Conservation (phyloP, 176 grass and related monocot genomes). For the Themeda triandra region DNA sequence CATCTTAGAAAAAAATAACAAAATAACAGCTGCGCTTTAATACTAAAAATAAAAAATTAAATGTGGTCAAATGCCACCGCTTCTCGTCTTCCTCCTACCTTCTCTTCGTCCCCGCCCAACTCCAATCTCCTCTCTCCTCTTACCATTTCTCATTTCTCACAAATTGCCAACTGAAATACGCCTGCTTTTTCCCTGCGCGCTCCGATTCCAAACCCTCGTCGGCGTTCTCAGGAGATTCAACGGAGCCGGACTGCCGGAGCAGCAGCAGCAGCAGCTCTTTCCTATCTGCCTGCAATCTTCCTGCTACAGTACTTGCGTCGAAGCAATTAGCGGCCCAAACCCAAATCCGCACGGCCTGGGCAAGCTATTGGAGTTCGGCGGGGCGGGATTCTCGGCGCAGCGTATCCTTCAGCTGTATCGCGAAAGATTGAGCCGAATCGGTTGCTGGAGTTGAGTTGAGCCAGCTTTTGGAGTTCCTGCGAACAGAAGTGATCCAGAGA, state of each 20-base stretch:
- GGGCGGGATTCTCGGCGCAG: not conserved
- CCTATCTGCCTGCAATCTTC: not conserved
- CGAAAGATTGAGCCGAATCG: not conserved
- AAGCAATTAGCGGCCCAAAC: not conserved
- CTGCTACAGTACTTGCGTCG: not conserved
- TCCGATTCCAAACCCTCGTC: not conserved
- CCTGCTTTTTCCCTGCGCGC: not conserved
- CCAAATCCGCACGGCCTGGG: not conserved
- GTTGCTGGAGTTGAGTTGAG: not conserved
- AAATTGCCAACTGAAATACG: not conserved
- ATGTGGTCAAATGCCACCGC: constrained; percentile 42
- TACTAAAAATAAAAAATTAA: not conserved
- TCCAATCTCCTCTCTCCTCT: not conserved
- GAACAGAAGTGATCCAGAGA: not conserved
- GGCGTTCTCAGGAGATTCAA: constrained; percentile 2
- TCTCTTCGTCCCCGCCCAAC: constrained; percentile 7
- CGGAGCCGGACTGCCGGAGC: not conserved
- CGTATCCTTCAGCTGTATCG: not conserved
- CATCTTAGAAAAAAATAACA: not conserved
- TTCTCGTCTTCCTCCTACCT: constrained; percentile 19
- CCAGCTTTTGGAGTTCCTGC: not conserved
- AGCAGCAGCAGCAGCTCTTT: not conserved
- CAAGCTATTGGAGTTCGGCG: not conserved
- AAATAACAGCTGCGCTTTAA: constrained; percentile 10
- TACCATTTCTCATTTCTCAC: constrained; percentile 11